Conservation (phyloP, 371 early-diverging fungal genomes). For the Apophysomyces trapeziformis region DNA sequence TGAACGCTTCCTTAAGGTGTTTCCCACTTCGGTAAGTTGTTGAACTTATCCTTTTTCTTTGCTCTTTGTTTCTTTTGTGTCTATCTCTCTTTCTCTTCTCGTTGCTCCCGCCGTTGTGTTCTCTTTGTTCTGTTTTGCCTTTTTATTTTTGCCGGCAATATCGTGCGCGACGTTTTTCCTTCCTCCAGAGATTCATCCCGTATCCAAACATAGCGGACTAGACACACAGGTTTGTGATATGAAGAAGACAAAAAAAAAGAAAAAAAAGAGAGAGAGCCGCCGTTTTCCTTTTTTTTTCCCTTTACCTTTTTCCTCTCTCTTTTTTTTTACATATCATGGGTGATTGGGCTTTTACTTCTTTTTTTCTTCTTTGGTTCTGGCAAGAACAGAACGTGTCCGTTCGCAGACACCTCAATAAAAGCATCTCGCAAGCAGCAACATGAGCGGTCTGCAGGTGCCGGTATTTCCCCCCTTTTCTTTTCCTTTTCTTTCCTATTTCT, state of each 20-base stretch:
- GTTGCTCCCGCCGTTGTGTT: neutral
- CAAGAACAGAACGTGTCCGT: conserved; percentile 5
- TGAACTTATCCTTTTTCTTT: conserved; percentile 16
- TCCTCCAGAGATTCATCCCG: conserved; percentile 3
- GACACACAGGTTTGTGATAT: neutral
- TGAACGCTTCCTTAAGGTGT: conserved; percentile 76
- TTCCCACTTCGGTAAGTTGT: conserved; percentile 85
- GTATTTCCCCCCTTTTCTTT: neutral
- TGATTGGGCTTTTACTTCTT: neutral
- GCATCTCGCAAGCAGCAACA: conserved; percentile 10
- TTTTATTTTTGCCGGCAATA: neutral
- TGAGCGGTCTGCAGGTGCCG: conserved; percentile 12
- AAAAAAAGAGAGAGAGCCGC: neutral
- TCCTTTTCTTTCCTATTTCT: neutral
- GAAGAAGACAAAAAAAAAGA: neutral
- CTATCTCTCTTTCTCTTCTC: conserved; percentile 15
- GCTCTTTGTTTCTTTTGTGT: conserved; percentile 18
- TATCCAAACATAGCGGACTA: neutral
- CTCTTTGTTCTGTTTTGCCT: neutral
- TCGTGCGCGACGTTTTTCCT: conserved; percentile 3
- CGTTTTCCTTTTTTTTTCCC: neutral
- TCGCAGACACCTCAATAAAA: conserved; percentile 8
- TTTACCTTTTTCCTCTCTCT: conserved; percentile 2
- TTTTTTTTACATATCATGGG: conserved; percentile 3
- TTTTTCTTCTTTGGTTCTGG: neutral